A percentile compares a stretch with the other conserved stretches of the same genome.
These are phyloP conservation scores for Penicillium sp. DNA, from an alignment of 2,329 filamentous ascomycete species.

Conservation along the genomic window DNA sequence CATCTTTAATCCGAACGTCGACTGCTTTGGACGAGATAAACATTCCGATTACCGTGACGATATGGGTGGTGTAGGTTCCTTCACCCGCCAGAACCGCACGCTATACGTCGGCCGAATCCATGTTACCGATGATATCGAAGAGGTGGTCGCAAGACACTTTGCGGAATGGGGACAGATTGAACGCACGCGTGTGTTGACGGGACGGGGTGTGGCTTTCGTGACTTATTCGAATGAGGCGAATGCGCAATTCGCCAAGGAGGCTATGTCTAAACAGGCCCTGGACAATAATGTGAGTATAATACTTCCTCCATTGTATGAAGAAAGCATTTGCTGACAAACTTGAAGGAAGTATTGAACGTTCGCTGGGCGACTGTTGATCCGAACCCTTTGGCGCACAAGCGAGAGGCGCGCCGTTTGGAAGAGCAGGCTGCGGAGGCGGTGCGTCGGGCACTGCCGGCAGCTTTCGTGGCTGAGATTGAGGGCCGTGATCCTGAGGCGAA, in stretches of 20 bases:
- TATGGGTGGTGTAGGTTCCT: conserved; percentile 94
- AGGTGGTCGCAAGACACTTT: conserved; percentile 91
- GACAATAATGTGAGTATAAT: conserved; percentile 60
- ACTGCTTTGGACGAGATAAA: conserved; percentile 71
- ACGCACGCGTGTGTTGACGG: conserved; percentile 81
- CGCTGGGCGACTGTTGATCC: conserved; percentile 96
- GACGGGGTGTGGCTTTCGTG: conserved; percentile 87
- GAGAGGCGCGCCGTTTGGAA: conserved; percentile 83
- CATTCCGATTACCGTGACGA: conserved; percentile 24
- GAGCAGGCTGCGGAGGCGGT: conserved; percentile 97
- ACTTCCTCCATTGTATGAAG: neutral
- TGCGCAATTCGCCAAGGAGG: conserved; percentile 86
- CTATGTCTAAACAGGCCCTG: conserved; percentile 90
- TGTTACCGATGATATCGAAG: conserved; percentile 85
- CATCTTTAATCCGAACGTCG: conserved; percentile 87
- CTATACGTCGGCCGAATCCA: conserved; percentile 92
- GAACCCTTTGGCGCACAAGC: conserved; percentile 89
- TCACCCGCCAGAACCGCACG: conserved; percentile 81
- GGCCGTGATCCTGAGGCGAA: conserved; percentile 81
- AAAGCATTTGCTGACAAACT: neutral
- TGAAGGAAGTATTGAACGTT: conserved; percentile 82
- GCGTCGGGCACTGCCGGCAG: conserved; percentile 77
- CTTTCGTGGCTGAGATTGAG: conserved; percentile 91
- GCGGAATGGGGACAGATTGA: conserved; percentile 92
- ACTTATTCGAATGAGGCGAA: conserved; percentile 91